Evolutionary conservation across 129 eudicot species (phyloP).

Genomic region (Dittrichia graveolens): DNA sequence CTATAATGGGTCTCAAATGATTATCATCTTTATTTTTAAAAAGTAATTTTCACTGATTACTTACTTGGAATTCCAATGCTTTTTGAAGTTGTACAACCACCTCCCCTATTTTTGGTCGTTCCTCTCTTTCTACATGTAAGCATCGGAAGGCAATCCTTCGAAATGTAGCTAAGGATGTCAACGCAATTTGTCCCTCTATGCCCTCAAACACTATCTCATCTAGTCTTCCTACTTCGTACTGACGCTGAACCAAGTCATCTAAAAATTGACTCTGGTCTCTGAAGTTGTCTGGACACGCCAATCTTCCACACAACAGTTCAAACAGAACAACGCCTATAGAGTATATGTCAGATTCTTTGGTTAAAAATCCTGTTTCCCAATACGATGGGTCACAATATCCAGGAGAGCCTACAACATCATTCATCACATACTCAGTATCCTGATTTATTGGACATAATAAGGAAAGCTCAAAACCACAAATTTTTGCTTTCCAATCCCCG

Average conservation of each 20-base stretch:
- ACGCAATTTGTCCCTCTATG: slow-evolving; percentile 1
- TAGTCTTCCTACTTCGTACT: not conserved
- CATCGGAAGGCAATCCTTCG: not conserved
- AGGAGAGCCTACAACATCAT: not conserved
- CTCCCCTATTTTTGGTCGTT: not conserved
- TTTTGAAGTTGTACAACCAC: slow-evolving; percentile 14
- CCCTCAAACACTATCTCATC: slow-evolving; percentile 3
- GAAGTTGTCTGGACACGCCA: not conserved
- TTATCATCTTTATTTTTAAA: not conserved
- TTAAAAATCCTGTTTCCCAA: not conserved
- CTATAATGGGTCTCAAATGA: not conserved
- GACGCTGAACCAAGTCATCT: not conserved
- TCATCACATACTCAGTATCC: not conserved
- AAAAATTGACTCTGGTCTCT: not conserved
- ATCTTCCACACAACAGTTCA: slow-evolving; percentile 10
- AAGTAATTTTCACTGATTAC: not conserved
- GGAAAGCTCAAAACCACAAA: slow-evolving; percentile 6
- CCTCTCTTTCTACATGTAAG: not conserved
- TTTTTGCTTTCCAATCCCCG: slow-evolving; percentile 8
- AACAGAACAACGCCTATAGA: slow-evolving; percentile 17
- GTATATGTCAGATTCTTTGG: slow-evolving; percentile 25
- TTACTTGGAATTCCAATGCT: slow-evolving; percentile 24
- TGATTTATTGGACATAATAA: not conserved
- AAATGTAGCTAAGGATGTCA: slow-evolving; percentile 4
- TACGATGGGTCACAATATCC: slow-evolving; percentile 16